Conservation (phyloP, 176 grass and related monocot genomes). For the Triticum monococcum region DNA sequence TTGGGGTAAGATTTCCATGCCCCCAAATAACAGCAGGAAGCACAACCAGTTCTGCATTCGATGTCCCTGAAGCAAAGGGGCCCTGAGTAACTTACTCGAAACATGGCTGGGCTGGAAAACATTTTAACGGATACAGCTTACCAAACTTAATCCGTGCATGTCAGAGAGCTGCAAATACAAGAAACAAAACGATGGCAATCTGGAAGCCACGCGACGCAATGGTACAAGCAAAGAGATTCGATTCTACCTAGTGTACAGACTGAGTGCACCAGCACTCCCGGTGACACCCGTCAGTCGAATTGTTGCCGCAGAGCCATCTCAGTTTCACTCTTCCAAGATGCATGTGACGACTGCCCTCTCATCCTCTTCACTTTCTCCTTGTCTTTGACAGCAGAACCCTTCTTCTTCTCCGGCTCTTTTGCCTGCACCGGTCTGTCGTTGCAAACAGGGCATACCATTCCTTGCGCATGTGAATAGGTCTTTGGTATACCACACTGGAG, state of each 20-base stretch:
- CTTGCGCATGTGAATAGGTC: constrained; percentile 69
- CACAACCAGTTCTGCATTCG: background rate
- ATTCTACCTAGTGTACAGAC: background rate
- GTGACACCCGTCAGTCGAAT: constrained; percentile 43
- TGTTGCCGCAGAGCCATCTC: constrained; percentile 92
- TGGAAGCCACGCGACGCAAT: too few species aligned
- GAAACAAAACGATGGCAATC: background rate
- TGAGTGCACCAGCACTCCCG: background rate
- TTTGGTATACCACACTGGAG: constrained; percentile 90
- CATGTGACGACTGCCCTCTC: constrained; percentile 77
- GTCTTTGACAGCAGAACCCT: constrained; percentile 67
- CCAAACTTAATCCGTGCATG: background rate
- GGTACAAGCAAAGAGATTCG: too few species aligned
- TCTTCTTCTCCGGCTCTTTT: constrained; percentile 72
- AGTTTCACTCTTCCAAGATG: constrained; percentile 95
- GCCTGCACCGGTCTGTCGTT: constrained; percentile 51
- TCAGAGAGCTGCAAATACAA: background rate
- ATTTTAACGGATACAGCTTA: background rate
- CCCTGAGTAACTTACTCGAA: background rate
- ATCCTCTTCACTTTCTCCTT: constrained; percentile 97
- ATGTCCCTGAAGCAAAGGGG: background rate
- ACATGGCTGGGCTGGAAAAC: background rate
- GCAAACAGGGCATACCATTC: constrained; percentile 81
- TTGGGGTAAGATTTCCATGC: background rate
- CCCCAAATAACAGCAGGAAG: background rate